phyloP scores from a whole-genome alignment of 169 alveolate genomes.

The Blepharisma undulans region DNA sequence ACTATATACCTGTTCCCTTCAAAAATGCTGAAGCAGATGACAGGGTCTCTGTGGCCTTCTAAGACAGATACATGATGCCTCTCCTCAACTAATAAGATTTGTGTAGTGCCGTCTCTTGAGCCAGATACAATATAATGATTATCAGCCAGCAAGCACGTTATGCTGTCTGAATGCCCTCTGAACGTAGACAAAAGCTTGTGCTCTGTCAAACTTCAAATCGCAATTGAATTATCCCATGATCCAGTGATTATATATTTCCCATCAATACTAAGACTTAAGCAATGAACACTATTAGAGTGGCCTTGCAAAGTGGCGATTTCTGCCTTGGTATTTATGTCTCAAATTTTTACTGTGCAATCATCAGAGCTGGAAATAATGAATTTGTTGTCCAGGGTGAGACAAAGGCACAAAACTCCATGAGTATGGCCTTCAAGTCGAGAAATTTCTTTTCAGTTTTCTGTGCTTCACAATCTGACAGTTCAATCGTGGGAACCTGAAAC shows the following conservation, averaged over 20 bases:
- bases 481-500: conserved; percentile 11
- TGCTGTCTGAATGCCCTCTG: neutral
- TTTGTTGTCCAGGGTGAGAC: neutral
- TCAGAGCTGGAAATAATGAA: neutral
- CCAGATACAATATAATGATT: neutral
- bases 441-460: neutral
- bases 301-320: conserved; percentile 3
- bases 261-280: neutral
- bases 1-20: neutral
- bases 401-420: neutral
- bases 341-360: conserved; percentile 20
- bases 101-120: conserved; percentile 12
- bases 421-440: conserved; percentile 18
- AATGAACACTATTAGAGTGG: neutral
- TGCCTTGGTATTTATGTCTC: neutral
- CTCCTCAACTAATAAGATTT: neutral
- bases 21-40: neutral
- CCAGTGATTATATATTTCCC: neutral
- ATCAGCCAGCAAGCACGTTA: neutral
- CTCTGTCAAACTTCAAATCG: neutral
- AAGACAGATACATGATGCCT: neutral
- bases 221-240: neutral
- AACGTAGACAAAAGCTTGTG: neutral
- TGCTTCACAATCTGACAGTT: neutral
- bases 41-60: conserved; percentile 2